Evolutionary conservation across 202 grass and related monocot genomes (phyloP), one percentile per base, ranked within the genome.

Genomic region (Carex arenaria): DNA sequence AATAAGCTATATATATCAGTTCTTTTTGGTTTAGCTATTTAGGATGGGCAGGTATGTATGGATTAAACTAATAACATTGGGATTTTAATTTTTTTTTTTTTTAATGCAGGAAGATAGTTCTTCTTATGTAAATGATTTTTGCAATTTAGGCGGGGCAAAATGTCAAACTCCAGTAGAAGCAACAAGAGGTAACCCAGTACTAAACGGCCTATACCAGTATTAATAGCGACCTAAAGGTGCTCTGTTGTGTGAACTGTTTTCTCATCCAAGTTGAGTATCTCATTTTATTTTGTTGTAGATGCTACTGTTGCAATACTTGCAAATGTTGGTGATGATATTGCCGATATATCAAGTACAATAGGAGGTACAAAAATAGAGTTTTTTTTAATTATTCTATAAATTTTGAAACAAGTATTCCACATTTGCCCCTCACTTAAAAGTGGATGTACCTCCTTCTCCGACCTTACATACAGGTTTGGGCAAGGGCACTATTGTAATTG

Each of bases 281-380:
- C 22, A 4, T 43, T 89, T 26, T 32, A 68, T 55, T 59, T 87
- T 10, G 80, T 61, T 80, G 76, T 88, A 97, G 95, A 85, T 84
- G 86, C 90, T 61, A 63, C 82, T 47, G 82, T 87, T 31, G 80
- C 94, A 38, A 80, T 98, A 54, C 66, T 91, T 62, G 61, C 88
- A 74, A 91, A 61, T 45, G 75, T 87, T 26, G 80, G 66, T 13
- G 90, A 88, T 90, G 89, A 36, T 59, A 71, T 90, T 51, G 80
- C 90, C 8, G 72, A 93, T 42, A 17, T 94, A 57, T 89, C 92
- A 90, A 86, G 87, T 61, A 88, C 89, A 31, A 45, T n/a, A 68
- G 76, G 89, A 52, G 92, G 92, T 59, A 82, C 85, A 80, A 71
- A 69, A 28, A 68, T 84, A 86, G 90, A 89, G 90, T 86, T 52